Evolutionary conservation across 768 basidiomycete genomes (phyloP).

Genomic region (Leucosporidium creatinivorum): DNA sequence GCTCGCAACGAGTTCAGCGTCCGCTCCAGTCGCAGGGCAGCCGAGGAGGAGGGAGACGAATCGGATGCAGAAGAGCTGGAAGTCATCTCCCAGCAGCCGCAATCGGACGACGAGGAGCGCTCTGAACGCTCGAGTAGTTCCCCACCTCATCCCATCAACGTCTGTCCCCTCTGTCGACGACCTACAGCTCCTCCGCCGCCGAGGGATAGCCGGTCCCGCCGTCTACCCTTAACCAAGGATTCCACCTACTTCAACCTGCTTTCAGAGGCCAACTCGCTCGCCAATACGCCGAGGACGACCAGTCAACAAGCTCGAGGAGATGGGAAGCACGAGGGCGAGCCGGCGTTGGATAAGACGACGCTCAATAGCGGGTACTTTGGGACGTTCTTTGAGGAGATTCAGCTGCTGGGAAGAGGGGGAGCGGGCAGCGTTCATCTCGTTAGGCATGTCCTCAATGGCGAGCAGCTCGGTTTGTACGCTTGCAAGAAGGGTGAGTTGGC

Average conservation of each 20-base stretch:
- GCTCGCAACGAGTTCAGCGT: too few relatives aligned
- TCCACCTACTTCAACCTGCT: slow-evolving; percentile 24
- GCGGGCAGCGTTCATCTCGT: slow-evolving; percentile 26
- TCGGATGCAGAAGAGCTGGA: neutral
- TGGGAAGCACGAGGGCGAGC: neutral
- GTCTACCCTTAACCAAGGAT: slow-evolving; percentile 5
- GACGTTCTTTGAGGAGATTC: slow-evolving; percentile 24
- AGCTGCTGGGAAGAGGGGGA: slow-evolving; percentile 21
- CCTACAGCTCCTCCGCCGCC: neutral
- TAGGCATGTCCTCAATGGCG: slow-evolving; percentile 28
- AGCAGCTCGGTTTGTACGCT: slow-evolving; percentile 29
- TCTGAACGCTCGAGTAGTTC: neutral
- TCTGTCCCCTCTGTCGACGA: slow-evolving; percentile 24
- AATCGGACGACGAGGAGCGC: neutral
- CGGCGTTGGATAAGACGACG: slow-evolving; percentile 3
- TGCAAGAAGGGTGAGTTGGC: slow-evolving; percentile 24
- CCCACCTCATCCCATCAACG: neutral
- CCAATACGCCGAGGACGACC: slow-evolving; percentile 11
- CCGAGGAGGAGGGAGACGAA: neutral
- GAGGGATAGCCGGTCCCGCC: neutral
- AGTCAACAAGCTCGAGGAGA: neutral
- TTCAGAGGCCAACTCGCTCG: slow-evolving; percentile 17
- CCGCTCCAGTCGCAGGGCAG: too few relatives aligned
- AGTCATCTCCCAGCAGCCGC: neutral
- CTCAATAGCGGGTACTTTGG: slow-evolving; percentile 11